A percentile compares a stretch with the other conserved stretches of the same genome.
These are phyloP conservation scores for Aspergillus versicolor DNA, from an alignment of 2,329 filamentous ascomycete species.

Conservation along the genomic window DNA sequence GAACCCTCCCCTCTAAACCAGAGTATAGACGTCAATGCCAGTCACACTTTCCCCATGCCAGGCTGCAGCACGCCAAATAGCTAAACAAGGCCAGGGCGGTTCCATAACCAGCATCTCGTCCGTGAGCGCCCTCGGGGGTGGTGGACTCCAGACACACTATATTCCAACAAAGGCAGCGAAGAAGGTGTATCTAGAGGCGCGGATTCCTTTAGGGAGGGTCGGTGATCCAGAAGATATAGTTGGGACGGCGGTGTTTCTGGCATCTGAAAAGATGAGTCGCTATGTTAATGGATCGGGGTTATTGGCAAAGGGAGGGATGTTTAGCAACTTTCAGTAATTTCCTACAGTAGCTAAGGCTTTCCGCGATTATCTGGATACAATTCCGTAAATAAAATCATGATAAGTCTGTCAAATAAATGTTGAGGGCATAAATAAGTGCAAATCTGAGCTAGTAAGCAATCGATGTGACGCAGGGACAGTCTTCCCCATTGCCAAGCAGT, in stretches of 20 bases:
- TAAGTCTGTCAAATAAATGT: too few species aligned
- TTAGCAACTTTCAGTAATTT: constrained; percentile 76
- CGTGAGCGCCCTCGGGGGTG: constrained; percentile 55
- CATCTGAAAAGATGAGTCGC: constrained; percentile 71
- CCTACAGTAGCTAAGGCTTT: too few species aligned
- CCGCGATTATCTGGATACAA: too few species aligned
- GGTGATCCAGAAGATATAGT: constrained; percentile 70
- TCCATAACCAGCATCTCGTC: constrained; percentile 63
- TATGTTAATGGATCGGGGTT: constrained; percentile 82
- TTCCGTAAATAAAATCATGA: too few species aligned
- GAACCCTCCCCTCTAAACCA: constrained; percentile 66
- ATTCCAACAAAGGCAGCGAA: constrained; percentile 87
- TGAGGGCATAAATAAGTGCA: too few species aligned
- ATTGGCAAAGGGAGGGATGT: constrained; percentile 82
- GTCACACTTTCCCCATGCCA: constrained; percentile 88
- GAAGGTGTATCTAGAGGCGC: constrained; percentile 72
- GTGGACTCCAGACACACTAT: constrained; percentile 77
- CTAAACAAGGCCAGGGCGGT: constrained; percentile 68
- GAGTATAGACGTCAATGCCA: constrained; percentile 76
- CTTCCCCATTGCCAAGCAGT: too few species aligned
- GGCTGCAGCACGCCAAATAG: constrained; percentile 82
- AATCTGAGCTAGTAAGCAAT: too few species aligned
- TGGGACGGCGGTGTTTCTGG: constrained; percentile 82
- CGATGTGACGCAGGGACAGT: too few species aligned
- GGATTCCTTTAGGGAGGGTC: constrained; percentile 74